Conservation (phyloP, 148 eudicot genomes). For the Arbutus unedo region DNA sequence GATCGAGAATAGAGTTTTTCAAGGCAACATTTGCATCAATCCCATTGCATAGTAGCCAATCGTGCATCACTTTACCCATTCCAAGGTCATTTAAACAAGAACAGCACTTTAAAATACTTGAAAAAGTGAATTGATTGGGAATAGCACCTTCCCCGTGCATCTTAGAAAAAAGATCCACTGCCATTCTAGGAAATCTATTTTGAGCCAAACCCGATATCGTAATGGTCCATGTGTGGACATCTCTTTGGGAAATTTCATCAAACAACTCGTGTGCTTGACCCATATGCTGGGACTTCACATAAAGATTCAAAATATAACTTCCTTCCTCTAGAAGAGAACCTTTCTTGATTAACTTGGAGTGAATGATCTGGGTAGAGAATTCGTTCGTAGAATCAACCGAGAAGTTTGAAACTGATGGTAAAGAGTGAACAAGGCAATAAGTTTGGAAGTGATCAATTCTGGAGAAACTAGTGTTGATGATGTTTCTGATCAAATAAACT, state of each 20-base stretch:
- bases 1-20: constrained; percentile 62
- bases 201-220: constrained; percentile 59
- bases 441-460: neutral
- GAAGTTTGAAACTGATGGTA: constrained; percentile 24
- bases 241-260: constrained; percentile 64
- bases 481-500: neutral
- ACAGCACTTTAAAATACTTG: constrained; percentile 77
- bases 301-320: constrained; percentile 54
- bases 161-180: constrained; percentile 37
- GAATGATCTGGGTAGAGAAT: constrained; percentile 29
- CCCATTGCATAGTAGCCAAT: constrained; percentile 52
- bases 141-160: constrained; percentile 51
- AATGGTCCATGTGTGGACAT: constrained; percentile 76
- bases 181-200: constrained; percentile 32
- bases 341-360: constrained; percentile 42
- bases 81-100: constrained; percentile 34
- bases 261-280: constrained; percentile 55
- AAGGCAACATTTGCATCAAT: constrained; percentile 52
- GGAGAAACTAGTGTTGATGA: neutral
- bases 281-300: constrained; percentile 38
- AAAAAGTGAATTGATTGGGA: constrained; percentile 72
- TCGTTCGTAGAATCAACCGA: constrained; percentile 25
- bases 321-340: constrained; percentile 34
- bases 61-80: constrained; percentile 58
- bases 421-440: constrained; percentile 13